Evolutionary conservation across 2,329 filamentous ascomycete species (phyloP), one percentile per base, ranked within the genome.

Genomic region (Rutstroemia sp.): DNA sequence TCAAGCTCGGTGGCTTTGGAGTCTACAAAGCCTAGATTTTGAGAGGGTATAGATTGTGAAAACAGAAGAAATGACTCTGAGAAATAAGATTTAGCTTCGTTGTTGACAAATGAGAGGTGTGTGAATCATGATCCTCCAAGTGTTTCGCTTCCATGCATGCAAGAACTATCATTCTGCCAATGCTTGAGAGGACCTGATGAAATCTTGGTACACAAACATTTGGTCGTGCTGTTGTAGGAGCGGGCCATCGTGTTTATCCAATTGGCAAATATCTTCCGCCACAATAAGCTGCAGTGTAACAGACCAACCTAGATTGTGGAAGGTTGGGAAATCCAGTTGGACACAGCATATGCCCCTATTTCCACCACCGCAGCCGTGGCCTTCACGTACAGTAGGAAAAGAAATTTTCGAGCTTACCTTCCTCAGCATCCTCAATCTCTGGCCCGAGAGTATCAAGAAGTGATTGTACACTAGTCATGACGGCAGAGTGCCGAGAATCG

Each of bases 41-140:
- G 82, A 12, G 87, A 87, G 0, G 87, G 84, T 25, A 89, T 81
- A 17, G 82, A 74, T 68, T 87, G 84, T 45, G 89, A 86, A 75
- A 95, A 96, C 55, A 96, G 78, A 39, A 92, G 73, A 68, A 95
- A 96, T 4, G 89, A 89, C 74, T 97, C 92, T 96, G 69, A n/a
- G 30, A 12, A 12, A 34, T 5, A 10, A 14, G 30, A 34, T 34
- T 34, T 34, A 34, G 30, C 30, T 34, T 34, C 12, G 9, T 12
- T 4, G 10, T 34, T 2, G 30, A 34, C 27, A 34, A 34, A 34
- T 34, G 30, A 34, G 30, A 34, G 30, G 10, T 34, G 10, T 34
- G 19, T 19, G 19, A 19, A 19, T 19, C 19, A 12, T 34, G 30
- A 34, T 34, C 30, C 30, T 27, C 30, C 30, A 34, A 34, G 30